Evolutionary conservation across 345 rosid species (phyloP).

Genomic region (Aquilaria sinensis): DNA sequence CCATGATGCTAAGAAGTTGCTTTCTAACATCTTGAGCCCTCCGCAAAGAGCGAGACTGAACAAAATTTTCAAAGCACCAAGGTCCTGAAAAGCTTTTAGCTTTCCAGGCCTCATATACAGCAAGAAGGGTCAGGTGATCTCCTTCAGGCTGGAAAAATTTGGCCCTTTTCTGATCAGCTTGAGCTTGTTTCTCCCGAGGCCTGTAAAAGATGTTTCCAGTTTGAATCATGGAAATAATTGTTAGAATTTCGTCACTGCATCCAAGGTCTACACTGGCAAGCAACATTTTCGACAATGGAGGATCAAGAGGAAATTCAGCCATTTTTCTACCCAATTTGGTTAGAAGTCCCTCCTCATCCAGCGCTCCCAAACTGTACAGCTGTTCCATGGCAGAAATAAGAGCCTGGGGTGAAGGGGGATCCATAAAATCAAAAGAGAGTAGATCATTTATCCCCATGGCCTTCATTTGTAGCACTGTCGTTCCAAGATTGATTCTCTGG

Average conservation of each 20-base stretch:
- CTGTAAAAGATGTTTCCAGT: constrained; percentile 86
- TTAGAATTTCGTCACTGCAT: constrained; percentile 90
- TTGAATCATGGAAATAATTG: constrained; percentile 86
- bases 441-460: constrained; percentile 93
- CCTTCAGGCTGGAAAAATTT: constrained; percentile 91
- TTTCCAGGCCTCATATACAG: constrained; percentile 93
- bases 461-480: constrained; percentile 62
- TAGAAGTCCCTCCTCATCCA: constrained; percentile 87
- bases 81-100: constrained; percentile 82
- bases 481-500: constrained; percentile 84
- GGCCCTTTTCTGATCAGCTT: constrained; percentile 90
- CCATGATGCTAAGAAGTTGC: constrained; percentile 88
- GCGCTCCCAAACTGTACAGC: constrained; percentile 75
- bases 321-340: constrained; percentile 91
- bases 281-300: constrained; percentile 86
- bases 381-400: constrained; percentile 91
- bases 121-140: constrained; percentile 90
- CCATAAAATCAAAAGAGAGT: constrained; percentile 74
- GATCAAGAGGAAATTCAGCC: constrained; percentile 97
- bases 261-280: constrained; percentile 94
- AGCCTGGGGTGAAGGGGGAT: constrained; percentile 70
- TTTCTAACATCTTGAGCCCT: constrained; percentile 86
- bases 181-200: constrained; percentile 94
- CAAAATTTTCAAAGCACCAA: constrained; percentile 90
- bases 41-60: constrained; percentile 70